Conservation (phyloP, 2,329 filamentous ascomycete species). For the Cladorrhinum sp. region DNA sequence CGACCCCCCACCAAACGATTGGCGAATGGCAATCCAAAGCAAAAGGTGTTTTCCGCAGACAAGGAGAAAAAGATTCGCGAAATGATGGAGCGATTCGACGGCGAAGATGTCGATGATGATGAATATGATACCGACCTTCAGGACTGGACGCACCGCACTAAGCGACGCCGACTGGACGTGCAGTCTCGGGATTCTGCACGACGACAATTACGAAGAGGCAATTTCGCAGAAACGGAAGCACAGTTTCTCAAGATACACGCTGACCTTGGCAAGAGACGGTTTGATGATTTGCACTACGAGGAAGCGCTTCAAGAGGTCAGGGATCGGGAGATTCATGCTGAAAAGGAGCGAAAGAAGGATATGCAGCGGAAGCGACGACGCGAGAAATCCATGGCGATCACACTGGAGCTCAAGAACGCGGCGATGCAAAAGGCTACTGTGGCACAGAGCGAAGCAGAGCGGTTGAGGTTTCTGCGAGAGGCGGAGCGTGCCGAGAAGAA, state of each 20-base stretch:
- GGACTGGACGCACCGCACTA: slow-evolving; percentile 52
- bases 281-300: slow-evolving; percentile 72
- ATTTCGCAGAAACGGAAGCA: slow-evolving; percentile 56
- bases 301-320: slow-evolving; percentile 83
- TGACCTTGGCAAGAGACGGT: slow-evolving; percentile 70
- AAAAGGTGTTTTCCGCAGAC: slow-evolving; percentile 50
- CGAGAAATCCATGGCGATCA: slow-evolving; percentile 92
- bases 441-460: slow-evolving; percentile 78
- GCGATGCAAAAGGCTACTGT: slow-evolving; percentile 74
- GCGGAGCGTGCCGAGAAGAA: slow-evolving; percentile 91
- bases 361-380: slow-evolving; percentile 97
- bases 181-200: slow-evolving; percentile 60
- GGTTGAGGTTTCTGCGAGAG: slow-evolving; percentile 75
- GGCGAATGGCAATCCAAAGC: slow-evolving; percentile 55
- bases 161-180: slow-evolving; percentile 68
- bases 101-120: slow-evolving; percentile 42
- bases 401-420: slow-evolving; percentile 84
- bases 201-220: slow-evolving; percentile 58
- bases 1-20: slow-evolving; percentile 56
- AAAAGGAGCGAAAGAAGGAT: slow-evolving; percentile 99
- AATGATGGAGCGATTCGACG: slow-evolving; percentile 50
- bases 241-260: slow-evolving; percentile 67
- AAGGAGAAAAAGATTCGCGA: slow-evolving; percentile 69
- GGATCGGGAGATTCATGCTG: slow-evolving; percentile 82
- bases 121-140: slow-evolving; percentile 44